Evolutionary conservation across 2,329 filamentous ascomycete species (phyloP), one percentile per base, ranked within the genome.

Genomic region (Rutstroemia sydowiana): DNA sequence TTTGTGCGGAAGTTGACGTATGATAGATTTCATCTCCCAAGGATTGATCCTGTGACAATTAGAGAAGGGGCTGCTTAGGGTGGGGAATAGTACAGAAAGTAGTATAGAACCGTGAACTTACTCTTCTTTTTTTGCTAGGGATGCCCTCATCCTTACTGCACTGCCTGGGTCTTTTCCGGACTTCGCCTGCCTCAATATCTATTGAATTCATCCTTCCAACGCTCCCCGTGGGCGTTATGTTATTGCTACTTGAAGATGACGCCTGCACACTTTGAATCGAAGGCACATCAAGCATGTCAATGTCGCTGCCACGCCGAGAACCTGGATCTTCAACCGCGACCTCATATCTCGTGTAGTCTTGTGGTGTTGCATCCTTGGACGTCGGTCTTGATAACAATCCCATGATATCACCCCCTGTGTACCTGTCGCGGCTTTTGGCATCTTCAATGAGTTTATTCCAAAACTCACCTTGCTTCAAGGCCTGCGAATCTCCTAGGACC

Each of bases 401-500:
- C 53, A 73, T 63, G 2, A 86, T 65, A 62, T 87, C 74, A 11
- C 81, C 91, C 39, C 80, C 76, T 0, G 88, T 95, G 67, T 93
- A 95, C 9, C 84, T 74, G 56, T 87, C 78, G 63, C 93, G 81
- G 18, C 71, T 68, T 62, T 82, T 82, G 5, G 93, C 87, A 69
- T 98, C 87, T 31, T 86, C 78, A 48, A 98, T 88, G 40, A 98
- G 76, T 57, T 84, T 85, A 56, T 79, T 82, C 93, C 95, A 98
- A 69, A 89, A 96, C 64, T 93, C 82, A 55, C 93, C 93, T 65
- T 95, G 87, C 21, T 85, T 75, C 48, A 98, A 76, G 31, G 91
- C 89, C 52, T 85, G 78, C 0, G 93, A 93, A 69, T 97, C 95
- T 59, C 93, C 93, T 23, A 98, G 77, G 53, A 98, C 92, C 88